Conservation (phyloP, 805 yeast species). For the Danielozyma ontarioensis region DNA sequence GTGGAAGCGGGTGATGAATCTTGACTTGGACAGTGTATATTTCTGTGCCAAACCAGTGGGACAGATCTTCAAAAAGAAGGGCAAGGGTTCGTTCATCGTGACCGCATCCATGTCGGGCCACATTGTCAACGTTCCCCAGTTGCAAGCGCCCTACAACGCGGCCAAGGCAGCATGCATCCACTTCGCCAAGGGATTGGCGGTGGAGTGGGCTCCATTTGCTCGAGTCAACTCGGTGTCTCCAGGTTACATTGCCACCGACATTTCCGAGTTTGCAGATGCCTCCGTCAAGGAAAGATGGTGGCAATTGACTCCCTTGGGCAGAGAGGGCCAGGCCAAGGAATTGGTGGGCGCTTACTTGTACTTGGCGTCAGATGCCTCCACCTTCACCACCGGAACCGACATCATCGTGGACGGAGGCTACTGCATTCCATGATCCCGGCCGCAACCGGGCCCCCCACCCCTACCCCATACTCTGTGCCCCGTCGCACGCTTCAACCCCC, state of each 20-base stretch:
- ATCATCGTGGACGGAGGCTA: constrained; percentile 46
- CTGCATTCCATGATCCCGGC: constrained; percentile 13
- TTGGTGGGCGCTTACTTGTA: constrained; percentile 44
- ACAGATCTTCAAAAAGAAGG: constrained; percentile 31
- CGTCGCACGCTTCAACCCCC: too few species aligned
- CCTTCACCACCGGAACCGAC: constrained; percentile 42
- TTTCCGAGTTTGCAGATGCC: constrained; percentile 30
- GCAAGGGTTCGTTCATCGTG: constrained; percentile 38
- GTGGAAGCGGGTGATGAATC: constrained; percentile 33
- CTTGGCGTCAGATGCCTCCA: constrained; percentile 40
- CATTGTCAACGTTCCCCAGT: constrained; percentile 41
- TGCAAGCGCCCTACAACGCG: constrained; percentile 44
- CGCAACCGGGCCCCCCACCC: too few species aligned
- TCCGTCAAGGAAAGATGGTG: constrained; percentile 34
- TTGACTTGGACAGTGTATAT: constrained; percentile 38
- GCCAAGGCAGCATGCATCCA: constrained; percentile 43
- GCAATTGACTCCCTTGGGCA: constrained; percentile 39
- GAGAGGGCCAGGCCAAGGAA: constrained; percentile 40
- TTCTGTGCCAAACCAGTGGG: constrained; percentile 42
- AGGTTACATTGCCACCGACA: constrained; percentile 39
- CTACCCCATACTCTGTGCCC: too few species aligned
- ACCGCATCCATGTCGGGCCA: constrained; percentile 47
- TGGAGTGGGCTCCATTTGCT: constrained; percentile 45
- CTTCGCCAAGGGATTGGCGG: constrained; percentile 39
- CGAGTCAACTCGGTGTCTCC: constrained; percentile 41